Evolutionary conservation across 2,329 filamentous ascomycete species (phyloP), one percentile per base, ranked within the genome.

Genomic region (Nectriaceae sp.): DNA sequence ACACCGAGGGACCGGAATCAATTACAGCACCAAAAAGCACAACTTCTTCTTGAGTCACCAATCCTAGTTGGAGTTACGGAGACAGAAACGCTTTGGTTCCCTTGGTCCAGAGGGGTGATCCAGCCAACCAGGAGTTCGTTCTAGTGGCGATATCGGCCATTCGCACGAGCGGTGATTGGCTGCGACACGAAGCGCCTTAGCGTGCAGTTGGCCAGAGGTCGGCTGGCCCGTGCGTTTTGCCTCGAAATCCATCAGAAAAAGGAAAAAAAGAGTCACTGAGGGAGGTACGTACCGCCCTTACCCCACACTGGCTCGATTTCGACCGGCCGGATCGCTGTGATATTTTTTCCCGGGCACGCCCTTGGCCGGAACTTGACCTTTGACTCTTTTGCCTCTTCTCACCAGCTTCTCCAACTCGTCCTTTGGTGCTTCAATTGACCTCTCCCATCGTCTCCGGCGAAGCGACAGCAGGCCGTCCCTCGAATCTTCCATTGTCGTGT

Each of bases 101-200:
- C 41, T 53, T 53, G 40, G 44, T 39, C 50, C 40, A 42, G 40
- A 21, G 19, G 18, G 10, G 11, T 10, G 20, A 5, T 22, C 29
- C 21, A 15, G 40, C 50, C 44, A 39, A 38, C 41, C 35, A 45
- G 44, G 42, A 4, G 50, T 40, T 55, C 22, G 35, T 56, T 35
- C 56, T 55, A 54, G 56, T 57, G 52, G 56, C 56, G 56, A 59
- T 57, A 59, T 59, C 56, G 54, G 56, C 54, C 54, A 59, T 57
- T 55, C 51, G 43, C 31, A 20, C 19, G 13, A 2, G 0, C 10
- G 3, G 33, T 55, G 26, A 57, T 59, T 57, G 56, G 54, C n/a
- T 20, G 13, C 21, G 19, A 16, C 22, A 43, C 52, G 43, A 46
- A 44, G 20, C 21, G 42, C 29, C 38, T 36, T 37, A 21, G 41